phyloP scores from a whole-genome alignment of 306 rosid genomes.

The Betula pendula region DNA sequence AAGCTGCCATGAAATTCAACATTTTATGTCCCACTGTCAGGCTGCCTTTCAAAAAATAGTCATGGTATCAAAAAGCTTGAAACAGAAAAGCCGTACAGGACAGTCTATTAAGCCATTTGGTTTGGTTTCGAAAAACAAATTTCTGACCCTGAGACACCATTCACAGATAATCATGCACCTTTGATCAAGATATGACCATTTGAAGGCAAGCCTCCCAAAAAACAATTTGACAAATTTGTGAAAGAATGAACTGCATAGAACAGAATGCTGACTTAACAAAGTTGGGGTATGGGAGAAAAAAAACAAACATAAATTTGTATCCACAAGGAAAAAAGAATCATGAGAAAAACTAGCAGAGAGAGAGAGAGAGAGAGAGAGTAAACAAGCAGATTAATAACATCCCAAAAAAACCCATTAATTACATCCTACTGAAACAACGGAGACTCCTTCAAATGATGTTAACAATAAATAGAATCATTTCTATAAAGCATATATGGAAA shows the following conservation, averaged over 20 bases:
- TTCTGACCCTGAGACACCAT: not conserved
- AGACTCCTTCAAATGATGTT: not conserved
- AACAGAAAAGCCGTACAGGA: not conserved
- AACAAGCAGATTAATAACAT: not conserved
- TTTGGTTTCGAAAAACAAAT: not conserved
- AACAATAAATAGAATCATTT: not conserved
- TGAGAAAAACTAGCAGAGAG: not conserved
- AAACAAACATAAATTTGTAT: not conserved
- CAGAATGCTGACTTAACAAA: too few relatives aligned
- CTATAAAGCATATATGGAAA: not conserved
- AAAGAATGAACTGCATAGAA: too few relatives aligned
- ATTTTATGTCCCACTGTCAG: conserved; percentile 25
- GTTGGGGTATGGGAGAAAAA: too few relatives aligned
- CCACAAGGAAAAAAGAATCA: not conserved
- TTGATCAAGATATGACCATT: not conserved
- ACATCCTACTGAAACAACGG: not conserved
- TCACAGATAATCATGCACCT: not conserved
- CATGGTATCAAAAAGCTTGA: not conserved
- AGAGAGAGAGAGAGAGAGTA: not conserved
- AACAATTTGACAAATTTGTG: not conserved
- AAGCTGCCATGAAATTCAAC: conserved; percentile 32
- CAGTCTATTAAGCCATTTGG: not conserved
- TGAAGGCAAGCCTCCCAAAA: not conserved
- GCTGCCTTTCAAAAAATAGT: conserved; percentile 10
- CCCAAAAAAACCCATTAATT: not conserved